Percentiles rank a stretch among this genome's conserved stretches.
Evolutionary conservation across 257 asterid genomes (phyloP).

Genomic region (Ballota nigra): DNA sequence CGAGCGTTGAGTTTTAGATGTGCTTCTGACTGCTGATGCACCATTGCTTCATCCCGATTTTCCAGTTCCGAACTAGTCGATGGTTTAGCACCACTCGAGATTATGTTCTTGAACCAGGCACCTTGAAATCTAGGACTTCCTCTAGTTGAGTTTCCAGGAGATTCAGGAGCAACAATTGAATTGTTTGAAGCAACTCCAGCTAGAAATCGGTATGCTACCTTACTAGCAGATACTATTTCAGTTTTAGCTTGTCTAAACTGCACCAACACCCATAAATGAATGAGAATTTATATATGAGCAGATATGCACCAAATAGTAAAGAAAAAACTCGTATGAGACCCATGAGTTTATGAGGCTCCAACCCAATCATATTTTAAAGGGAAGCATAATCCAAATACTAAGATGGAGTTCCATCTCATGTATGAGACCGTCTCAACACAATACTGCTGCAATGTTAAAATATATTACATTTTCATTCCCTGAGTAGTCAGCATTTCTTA

Average conservation of each 20-base stretch:
- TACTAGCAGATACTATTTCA: conserved; percentile 86
- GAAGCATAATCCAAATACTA: background rate
- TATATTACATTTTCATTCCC: background rate
- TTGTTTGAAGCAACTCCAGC: conserved; percentile 76
- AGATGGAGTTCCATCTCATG: background rate
- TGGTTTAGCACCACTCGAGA: conserved; percentile 61
- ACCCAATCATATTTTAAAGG: background rate
- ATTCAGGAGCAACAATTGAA: conserved; percentile 43
- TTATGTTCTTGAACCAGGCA: conserved; percentile 75
- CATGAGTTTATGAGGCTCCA: background rate
- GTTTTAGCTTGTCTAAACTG: conserved; percentile 96
- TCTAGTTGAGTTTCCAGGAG: conserved; percentile 52
- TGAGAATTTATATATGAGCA: background rate
- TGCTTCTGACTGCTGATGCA: conserved; percentile 38
- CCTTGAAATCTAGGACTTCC: conserved; percentile 73
- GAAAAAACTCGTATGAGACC: background rate
- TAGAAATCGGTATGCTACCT: conserved; percentile 79
- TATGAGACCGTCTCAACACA: background rate
- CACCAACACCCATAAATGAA: conserved; percentile 26
- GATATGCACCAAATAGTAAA: background rate
- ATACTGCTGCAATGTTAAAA: background rate
- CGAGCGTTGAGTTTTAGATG: conserved; percentile 33
- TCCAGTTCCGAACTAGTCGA: conserved; percentile 59
- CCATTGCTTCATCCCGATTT: conserved; percentile 36
- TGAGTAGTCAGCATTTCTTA: background rate